phyloP scores from a whole-genome alignment of 1,284 basidiomycete species.

The Wolfiporia cocos region DNA sequence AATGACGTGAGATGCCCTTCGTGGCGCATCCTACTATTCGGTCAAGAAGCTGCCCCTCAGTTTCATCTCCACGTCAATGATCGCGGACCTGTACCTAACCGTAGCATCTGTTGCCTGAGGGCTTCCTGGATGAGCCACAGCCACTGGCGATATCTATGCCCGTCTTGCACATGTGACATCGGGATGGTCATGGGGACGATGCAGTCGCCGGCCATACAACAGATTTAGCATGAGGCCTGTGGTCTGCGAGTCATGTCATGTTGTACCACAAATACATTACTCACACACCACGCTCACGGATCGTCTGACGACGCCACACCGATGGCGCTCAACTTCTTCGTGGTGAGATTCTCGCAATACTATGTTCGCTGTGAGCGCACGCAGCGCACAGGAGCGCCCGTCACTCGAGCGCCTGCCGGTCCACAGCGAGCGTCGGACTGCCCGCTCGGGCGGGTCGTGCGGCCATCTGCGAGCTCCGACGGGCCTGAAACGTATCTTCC shows the following conservation, averaged over 20 bases:
- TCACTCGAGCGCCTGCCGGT: no score
- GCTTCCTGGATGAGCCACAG: conserved; percentile 14
- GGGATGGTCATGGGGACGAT: not conserved
- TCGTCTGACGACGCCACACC: conserved; percentile 22
- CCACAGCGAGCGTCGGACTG: no score
- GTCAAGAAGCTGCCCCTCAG: conserved; percentile 21
- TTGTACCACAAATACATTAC: no score
- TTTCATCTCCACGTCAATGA: conserved; percentile 15
- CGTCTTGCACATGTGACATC: conserved; percentile 10
- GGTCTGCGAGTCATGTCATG: not conserved
- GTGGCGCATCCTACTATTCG: not conserved
- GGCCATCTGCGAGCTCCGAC: no score
- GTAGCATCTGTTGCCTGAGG: no score
- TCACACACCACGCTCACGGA: conserved; percentile 21
- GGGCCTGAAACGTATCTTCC: no score
- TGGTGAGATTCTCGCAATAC: not conserved
- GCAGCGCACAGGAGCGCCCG: no score
- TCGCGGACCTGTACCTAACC: not conserved
- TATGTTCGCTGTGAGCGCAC: no score
- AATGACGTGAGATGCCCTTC: not conserved
- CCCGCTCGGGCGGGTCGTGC: no score
- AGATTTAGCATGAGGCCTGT: not conserved
- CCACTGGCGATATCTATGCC: conserved; percentile 22
- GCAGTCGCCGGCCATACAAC: conserved; percentile 1
- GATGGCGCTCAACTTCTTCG: conserved; percentile 21